Percentiles rank a stretch among this genome's conserved stretches.
Conservation (phyloP, 371 early-diverging fungal genomes). For the Rhizomucor pusillus region DNA sequence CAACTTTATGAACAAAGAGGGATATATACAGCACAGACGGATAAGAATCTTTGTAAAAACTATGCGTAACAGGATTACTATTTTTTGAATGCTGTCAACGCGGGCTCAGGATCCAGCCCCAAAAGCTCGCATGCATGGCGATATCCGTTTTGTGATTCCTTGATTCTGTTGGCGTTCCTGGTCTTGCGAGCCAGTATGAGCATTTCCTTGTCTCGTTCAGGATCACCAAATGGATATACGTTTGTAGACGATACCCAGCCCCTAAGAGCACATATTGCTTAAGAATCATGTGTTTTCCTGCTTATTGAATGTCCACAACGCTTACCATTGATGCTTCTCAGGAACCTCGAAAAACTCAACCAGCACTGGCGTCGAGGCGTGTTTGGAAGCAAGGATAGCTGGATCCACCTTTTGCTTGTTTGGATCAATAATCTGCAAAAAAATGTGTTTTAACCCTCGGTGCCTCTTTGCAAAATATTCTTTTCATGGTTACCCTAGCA, state of each 20-base stretch:
- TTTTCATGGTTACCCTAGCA: constrained; percentile 22
- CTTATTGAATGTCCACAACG: not conserved
- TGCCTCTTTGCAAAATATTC: not conserved
- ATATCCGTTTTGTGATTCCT: constrained; percentile 35
- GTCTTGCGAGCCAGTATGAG: constrained; percentile 25
- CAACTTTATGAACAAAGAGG: too few relatives aligned
- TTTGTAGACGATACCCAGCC: constrained; percentile 35
- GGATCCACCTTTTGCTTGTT: constrained; percentile 17
- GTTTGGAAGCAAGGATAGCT: constrained; percentile 15
- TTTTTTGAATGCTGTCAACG: constrained; percentile 4
- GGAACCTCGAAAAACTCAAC: constrained; percentile 32
- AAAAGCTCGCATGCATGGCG: constrained; percentile 25
- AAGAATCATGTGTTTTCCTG: not conserved
- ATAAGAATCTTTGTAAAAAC: too few relatives aligned
- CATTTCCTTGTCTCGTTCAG: constrained; percentile 28
- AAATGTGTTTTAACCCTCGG: constrained; percentile 3
- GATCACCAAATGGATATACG: constrained; percentile 30
- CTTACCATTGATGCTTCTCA: constrained; percentile 38
- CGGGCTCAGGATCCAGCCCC: constrained; percentile 15
- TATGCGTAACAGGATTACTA: not conserved
- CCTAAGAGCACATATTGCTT: constrained; percentile 16
- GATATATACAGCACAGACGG: too few relatives aligned
- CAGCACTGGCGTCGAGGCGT: constrained; percentile 9
- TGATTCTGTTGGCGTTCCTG: constrained; percentile 21
- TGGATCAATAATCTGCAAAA: constrained; percentile 25